These are phyloP conservation scores for Rhynchospora pubera DNA, from an alignment of 176 grass and related monocot genomes.

Conservation along the genomic window DNA sequence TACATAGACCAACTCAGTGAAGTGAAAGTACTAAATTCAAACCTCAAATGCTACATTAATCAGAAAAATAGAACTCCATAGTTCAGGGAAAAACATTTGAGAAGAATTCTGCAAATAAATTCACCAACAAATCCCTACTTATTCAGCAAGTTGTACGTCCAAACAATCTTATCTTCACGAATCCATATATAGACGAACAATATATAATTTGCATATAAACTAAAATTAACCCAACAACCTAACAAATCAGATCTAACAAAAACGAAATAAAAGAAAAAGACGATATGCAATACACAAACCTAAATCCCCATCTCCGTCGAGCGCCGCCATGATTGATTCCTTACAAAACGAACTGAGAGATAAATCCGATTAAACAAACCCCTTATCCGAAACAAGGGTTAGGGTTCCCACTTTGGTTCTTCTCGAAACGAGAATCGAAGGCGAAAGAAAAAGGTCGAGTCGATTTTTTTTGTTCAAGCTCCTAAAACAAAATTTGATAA, in stretches of 20 bases:
- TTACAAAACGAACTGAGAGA: not conserved
- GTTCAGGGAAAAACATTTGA: not conserved
- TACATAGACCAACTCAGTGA: not conserved
- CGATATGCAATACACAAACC: not conserved
- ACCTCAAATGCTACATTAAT: not conserved
- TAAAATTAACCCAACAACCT: not conserved
- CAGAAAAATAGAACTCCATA: not conserved
- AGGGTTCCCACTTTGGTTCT: constrained; percentile 9
- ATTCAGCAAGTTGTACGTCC: not conserved
- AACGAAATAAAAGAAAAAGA: not conserved
- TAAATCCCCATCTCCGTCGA: constrained; percentile 2
- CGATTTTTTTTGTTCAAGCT: not conserved
- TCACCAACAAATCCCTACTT: not conserved
- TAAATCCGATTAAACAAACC: not conserved
- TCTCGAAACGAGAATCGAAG: not conserved
- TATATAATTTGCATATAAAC: not conserved
- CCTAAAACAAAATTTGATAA: not conserved
- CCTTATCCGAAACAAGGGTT: constrained; percentile 15
- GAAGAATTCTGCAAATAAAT: not conserved
- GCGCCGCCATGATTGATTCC: constrained; percentile 20
- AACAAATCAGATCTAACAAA: constrained; percentile 10
- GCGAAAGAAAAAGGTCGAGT: not conserved
- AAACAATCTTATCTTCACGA: not conserved
- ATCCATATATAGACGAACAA: not conserved
- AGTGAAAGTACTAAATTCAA: not conserved